Evolutionary conservation across 2,329 filamentous ascomycete species (phyloP).

Genomic region (Paracorniculantispora psalliotae): DNA sequence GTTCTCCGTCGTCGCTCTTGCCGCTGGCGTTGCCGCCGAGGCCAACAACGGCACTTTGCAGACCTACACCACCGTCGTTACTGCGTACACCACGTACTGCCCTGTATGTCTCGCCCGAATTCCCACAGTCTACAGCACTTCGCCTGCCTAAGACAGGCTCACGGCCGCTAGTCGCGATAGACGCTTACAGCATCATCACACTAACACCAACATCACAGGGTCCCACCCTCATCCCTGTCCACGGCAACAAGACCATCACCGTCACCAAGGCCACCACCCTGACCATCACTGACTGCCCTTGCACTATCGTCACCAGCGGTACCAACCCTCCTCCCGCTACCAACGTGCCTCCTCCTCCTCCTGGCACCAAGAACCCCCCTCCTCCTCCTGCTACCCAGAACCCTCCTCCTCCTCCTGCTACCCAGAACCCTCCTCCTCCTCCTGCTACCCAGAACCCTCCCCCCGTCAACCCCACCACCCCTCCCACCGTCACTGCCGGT

Average conservation of each 20-base stretch:
- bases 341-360: not conserved
- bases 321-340: constrained; percentile 13
- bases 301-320: constrained; percentile 34
- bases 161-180: not conserved
- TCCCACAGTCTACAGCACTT: not conserved
- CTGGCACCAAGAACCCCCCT: not conserved
- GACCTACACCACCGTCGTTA: constrained; percentile 18
- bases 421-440: constrained; percentile 5
- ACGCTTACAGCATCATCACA: not conserved
- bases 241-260: constrained; percentile 39
- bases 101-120: constrained; percentile 31
- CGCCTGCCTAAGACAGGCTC: not conserved
- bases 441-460: constrained; percentile 10
- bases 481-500: constrained; percentile 28
- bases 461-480: constrained; percentile 13
- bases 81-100: constrained; percentile 38
- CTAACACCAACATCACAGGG: constrained; percentile 25
- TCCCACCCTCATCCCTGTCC: constrained; percentile 31
- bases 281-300: constrained; percentile 45
- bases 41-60: constrained; percentile 14
- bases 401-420: constrained; percentile 14
- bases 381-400: not conserved
- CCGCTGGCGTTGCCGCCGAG: constrained; percentile 12
- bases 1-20: constrained; percentile 9
- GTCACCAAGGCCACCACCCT: constrained; percentile 37